Evolutionary conservation across 176 grass and related monocot genomes (phyloP).

Genomic region (Bothriochloa decipiens): DNA sequence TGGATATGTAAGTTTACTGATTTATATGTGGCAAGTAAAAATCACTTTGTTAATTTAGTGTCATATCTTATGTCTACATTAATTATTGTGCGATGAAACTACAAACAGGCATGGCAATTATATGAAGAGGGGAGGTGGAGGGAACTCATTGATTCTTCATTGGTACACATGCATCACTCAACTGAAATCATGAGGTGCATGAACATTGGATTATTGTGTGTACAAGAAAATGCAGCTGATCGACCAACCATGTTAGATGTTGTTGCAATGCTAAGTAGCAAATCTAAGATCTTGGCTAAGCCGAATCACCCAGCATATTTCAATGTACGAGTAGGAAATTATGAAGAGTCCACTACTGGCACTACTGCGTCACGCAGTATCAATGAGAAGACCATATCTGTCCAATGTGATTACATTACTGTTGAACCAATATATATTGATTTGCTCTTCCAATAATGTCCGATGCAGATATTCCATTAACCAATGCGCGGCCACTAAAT

Average conservation of each 20-base stretch:
- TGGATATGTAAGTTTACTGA: conserved; percentile 25
- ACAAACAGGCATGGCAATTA: conserved; percentile 32
- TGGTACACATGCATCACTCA: background rate
- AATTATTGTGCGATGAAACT: background rate
- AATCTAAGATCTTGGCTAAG: background rate
- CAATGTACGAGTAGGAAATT: conserved; percentile 34
- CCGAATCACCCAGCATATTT: conserved; percentile 33
- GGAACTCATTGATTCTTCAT: conserved; percentile 12
- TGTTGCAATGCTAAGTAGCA: conserved; percentile 28
- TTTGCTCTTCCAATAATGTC: background rate
- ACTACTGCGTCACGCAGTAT: background rate
- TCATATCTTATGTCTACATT: background rate
- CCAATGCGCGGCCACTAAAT: background rate
- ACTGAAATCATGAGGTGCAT: conserved; percentile 14
- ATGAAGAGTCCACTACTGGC: background rate
- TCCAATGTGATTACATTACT: background rate
- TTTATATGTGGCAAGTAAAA: background rate
- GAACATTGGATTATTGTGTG: conserved; percentile 33
- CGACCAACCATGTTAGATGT: conserved; percentile 38
- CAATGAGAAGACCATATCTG: conserved; percentile 25
- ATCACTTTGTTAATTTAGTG: background rate
- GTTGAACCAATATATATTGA: too few species aligned
- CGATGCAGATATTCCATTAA: background rate
- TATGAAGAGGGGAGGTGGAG: conserved; percentile 26
- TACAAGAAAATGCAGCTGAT: conserved; percentile 33